Evolutionary conservation across 352 stramenopile genomes (phyloP), one percentile per base, ranked within the genome.

Genomic region (Phytophthora pinifolia): DNA sequence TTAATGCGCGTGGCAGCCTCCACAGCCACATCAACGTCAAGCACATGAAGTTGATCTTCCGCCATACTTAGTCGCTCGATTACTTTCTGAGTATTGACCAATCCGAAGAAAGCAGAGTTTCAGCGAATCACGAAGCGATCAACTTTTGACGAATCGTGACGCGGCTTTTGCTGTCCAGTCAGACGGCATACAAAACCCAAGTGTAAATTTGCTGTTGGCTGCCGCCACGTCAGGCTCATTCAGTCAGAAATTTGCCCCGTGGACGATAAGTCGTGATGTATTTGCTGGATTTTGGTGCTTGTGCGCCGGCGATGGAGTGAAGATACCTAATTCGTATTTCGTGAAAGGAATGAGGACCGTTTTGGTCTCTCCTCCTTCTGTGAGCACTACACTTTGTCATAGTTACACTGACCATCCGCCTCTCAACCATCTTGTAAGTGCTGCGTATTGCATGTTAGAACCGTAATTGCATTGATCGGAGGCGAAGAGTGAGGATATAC

Each of bases 391-490:
- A 71, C 44, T 79, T 76, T 83, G 74, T 83, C 74, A 83, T 83
- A 83, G 74, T 83, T 83, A 83, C 74, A 83, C 74, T 83, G 74
- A 83, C 74, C 74, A 83, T 83, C 61, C 48, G 53, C 59, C 55
- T 54, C 20, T 25, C 17, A 59, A 58, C n/a, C n/a, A 41, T n/a
- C 31, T 52, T 22, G 22, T 27, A 27, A 27, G 22, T 27, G 22
- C 22, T 59, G 32, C 31, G 51, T 50, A n/a, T 54, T 13, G 33
- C 14, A 55, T 27, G 22, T 27, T 27, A 27, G 22, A n/a, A n/a
- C n/a, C n/a, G n/a, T n/a, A n/a, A n/a, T n/a, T n/a, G n/a, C n/a
- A n/a, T n/a, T n/a, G n/a, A 35, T 33, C 33, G 17, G 15, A 22
- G 35, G 18, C 35, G n/a, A 58, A 46, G 53, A 46, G 42, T 52